Conservation (phyloP, 139 green algal genomes). For the Tetraselmis chui region DNA sequence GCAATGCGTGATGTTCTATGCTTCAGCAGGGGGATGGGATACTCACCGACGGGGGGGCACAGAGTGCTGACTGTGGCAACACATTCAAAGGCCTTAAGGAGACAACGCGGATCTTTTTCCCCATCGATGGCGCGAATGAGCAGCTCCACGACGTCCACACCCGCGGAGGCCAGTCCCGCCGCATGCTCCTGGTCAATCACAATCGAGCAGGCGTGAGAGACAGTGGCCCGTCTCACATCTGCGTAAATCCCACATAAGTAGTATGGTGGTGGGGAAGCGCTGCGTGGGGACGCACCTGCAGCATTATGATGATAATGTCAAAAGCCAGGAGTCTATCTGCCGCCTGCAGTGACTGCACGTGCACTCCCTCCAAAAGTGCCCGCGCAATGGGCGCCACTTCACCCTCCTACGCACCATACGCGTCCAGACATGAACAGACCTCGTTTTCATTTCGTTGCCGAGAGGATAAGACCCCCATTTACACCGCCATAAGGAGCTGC, state of each 20-base stretch:
- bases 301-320: not conserved
- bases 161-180: not conserved
- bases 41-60: not conserved
- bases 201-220: too few species aligned
- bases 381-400: not conserved
- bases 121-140: constrained; percentile 23
- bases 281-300: not conserved
- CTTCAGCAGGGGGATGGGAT: not conserved
- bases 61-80: not conserved
- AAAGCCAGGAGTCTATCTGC: not conserved
- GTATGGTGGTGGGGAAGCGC: too few species aligned
- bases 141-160: not conserved
- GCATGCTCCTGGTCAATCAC: not conserved
- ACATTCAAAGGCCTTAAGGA: constrained; percentile 24
- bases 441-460: too few species aligned
- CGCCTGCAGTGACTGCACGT: not conserved
- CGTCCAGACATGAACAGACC: too few species aligned
- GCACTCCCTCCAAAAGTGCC: not conserved
- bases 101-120: constrained; percentile 42
- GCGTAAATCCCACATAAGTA: too few species aligned
- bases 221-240: too few species aligned
- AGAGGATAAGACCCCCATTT: too few species aligned
- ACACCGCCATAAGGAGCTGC: too few species aligned
- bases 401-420: not conserved
- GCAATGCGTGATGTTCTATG: too few species aligned